Base-by-base conservation (phyloP, 2,329 filamentous ascomycete species). In the Colletotrichum melonis region DNA sequence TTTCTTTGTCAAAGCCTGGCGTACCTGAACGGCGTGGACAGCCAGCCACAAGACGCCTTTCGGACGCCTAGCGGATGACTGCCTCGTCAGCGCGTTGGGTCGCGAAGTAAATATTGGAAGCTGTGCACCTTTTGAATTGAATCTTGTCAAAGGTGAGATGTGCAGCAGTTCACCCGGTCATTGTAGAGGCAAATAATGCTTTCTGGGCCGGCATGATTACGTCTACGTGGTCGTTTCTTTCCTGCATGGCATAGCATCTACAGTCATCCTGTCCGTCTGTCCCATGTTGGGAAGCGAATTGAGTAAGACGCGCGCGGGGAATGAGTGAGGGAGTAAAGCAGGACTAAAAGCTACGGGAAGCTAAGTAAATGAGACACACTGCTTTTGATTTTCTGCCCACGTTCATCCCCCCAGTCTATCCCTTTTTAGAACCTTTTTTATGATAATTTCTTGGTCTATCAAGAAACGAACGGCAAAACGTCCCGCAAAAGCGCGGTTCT, bases 1-100 rank as follows among this genome's bases (percentile, higher is more conserved):
- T 26, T 42, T 46, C 19, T 49, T 46, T 38, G 16, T 22, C n/a
- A 42, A 35, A 30, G 11, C 24, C 4, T 24, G 8, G 19, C 8
- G 62, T 22, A 67, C 52, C 11, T 65, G 14, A n/a, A 38, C n/a
- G 24, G n/a, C 46, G 28, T 56, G 26, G 32, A 32, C 32, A 46
- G 32, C 49, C n/a, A 69, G 66, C 58, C 66, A 69, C 58, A 26
- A 32, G 38, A 42, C 38, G 38, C 38, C 38, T 16, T 16, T 16
- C 14, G 14, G 3, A 42, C 5, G 38, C 42, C 42, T 49, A 49
- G 19, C 42, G 42, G 42, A n/a, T n/a, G 19, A 49, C 42, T 49
- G 42, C 42, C 19, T 49, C 19, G 2, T 49, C 42, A n/a, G 16
- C 42, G 42, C 42, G 42, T 49, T 49, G 42, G 42, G 8, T 3